Base-by-base conservation (phyloP, 192 early-diverging fungal genomes). In the Entomortierella beljakovae region DNA sequence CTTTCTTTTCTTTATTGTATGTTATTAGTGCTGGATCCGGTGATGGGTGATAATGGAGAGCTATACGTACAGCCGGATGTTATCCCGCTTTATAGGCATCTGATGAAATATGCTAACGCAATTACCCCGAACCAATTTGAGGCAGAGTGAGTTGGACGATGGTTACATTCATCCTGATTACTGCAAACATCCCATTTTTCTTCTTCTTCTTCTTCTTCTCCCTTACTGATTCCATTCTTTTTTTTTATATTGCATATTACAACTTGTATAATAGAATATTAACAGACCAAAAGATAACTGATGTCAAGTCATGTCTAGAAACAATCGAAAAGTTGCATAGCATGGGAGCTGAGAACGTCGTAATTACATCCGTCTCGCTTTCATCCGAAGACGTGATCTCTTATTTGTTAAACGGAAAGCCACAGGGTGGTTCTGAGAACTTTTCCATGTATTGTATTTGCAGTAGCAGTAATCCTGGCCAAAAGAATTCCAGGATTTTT, bases 51-150 rank as follows among this genome's bases (percentile, higher is more conserved):
- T 73, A 87, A 95, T 64, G 92, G 90, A 20, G 75, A 87, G 15
- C 71, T 98, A 8, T 98, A 98, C 63, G 94, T 96, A 51, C 86
- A 93, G 0, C 55, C 80, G 40, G 94, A 95, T 49, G 88, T 94
- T 13, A 85, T 98, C 4, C 87, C 86, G 0, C 61, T 96, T 28
- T 98, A 98, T 81, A 88, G 90, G 35, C 81, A 92, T 23, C 82
- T 86, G 16, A 80, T 90, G 61, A 84, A 88, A 10, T 68, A 91
- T 31, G 93, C 95, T 25, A 83, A 93, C 37, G 71, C 96, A 13
- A 80, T 95, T n/a, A 95, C 94, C 20, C 97, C 97, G 0, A 98
- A 98, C 80, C 92, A 90, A 72, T 96, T 94, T 38, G 97, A 98
- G 81, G 92, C 93, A 26, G 92, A 94, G 89, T 90, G 83, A 71